These are phyloP conservation scores for Primulina eburnea DNA, from an alignment of 257 asterid species.

Conservation along the genomic window DNA sequence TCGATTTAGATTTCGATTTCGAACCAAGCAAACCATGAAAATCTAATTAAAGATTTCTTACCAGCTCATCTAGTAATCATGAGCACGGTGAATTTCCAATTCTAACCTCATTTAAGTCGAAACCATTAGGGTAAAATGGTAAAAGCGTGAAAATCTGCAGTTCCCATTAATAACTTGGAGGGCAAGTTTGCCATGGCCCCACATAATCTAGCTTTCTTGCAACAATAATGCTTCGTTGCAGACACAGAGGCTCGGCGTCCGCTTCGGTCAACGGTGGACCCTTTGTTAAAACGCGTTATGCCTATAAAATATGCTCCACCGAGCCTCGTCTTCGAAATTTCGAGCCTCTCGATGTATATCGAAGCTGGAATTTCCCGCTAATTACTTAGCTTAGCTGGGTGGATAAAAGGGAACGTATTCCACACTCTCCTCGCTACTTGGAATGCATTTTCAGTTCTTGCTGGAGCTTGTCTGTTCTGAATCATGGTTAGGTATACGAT, in stretches of 20 bases:
- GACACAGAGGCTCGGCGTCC: conserved; percentile 48
- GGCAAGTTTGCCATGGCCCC: conserved; percentile 46
- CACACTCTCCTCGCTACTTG: conserved; percentile 31
- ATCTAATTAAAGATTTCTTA: no score
- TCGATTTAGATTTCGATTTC: no score
- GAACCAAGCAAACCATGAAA: no score
- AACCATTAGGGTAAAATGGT: conserved; percentile 17
- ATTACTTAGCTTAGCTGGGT: conserved; percentile 55
- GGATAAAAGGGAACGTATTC: conserved; percentile 36
- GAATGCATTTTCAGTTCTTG: conserved; percentile 3
- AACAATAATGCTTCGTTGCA: not conserved
- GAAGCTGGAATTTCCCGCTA: conserved; percentile 68
- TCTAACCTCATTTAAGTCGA: no score
- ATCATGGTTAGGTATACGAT: conserved; percentile 33
- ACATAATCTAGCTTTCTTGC: conserved; percentile 29
- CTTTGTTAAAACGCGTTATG: conserved; percentile 3
- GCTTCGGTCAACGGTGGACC: conserved; percentile 60
- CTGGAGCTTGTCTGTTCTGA: conserved; percentile 13
- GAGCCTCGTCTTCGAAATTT: conserved; percentile 30
- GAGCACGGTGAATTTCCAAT: no score
- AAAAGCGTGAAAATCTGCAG: not conserved
- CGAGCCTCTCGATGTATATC: conserved; percentile 24
- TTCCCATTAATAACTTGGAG: conserved; percentile 60
- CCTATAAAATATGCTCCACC: conserved; percentile 20
- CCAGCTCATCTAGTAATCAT: no score